A percentile compares a stretch with the other conserved stretches of the same genome.
phyloP scores from a whole-genome alignment of 345 rosid genomes.

The Gossypium bickii region DNA sequence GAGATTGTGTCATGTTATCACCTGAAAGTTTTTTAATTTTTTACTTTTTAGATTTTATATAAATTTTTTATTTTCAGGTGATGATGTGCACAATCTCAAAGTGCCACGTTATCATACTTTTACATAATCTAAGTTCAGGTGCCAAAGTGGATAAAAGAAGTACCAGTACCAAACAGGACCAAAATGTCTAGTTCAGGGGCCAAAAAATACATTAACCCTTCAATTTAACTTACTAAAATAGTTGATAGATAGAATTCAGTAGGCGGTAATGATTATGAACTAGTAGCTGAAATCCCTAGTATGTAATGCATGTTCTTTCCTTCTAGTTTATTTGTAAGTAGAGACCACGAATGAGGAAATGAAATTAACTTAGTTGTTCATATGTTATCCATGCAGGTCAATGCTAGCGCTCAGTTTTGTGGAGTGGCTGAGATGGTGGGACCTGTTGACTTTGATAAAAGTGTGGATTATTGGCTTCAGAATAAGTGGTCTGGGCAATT shows the following conservation, averaged over 20 bases:
- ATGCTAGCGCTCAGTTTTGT: constrained; percentile 80
- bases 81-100: no score
- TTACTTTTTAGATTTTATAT: no score
- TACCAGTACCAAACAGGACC: no score
- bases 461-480: constrained; percentile 82
- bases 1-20: no score
- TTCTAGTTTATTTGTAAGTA: neutral
- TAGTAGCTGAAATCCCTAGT: neutral
- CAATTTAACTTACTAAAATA: neutral
- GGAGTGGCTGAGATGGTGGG: constrained; percentile 94
- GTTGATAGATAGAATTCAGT: neutral
- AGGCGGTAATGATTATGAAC: neutral
- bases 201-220: no score
- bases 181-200: no score
- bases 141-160: no score
- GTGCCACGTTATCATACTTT: no score
- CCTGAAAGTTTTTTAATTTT: no score
- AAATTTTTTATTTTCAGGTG: no score
- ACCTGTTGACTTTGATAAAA: constrained; percentile 74
- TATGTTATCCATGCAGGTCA: constrained; percentile 46
- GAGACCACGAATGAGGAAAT: neutral
- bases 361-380: neutral
- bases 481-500: constrained; percentile 90
- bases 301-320: neutral
- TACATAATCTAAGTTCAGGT: no score